These are phyloP conservation scores for Penicillium bovifimosum DNA, from an alignment of 495 filamentous ascomycete species.

Conservation along the genomic window DNA sequence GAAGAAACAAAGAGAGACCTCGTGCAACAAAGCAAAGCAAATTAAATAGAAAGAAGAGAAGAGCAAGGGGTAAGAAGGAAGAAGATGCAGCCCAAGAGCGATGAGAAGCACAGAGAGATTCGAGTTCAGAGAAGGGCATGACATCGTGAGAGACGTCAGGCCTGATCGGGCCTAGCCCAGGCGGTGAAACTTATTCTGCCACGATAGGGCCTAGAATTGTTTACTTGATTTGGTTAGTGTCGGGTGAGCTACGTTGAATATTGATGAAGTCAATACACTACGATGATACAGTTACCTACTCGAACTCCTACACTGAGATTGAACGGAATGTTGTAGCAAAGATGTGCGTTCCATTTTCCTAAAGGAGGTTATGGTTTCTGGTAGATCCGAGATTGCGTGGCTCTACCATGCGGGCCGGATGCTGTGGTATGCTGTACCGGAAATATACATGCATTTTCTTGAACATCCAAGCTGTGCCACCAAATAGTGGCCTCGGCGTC, in stretches of 20 bases:
- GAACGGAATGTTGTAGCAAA: neutral
- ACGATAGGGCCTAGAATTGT: slow-evolving; percentile 5
- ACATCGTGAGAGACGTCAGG: slow-evolving; percentile 30
- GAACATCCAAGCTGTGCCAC: slow-evolving; percentile 1
- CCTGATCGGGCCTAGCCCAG: slow-evolving; percentile 25
- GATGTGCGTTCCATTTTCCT: neutral
- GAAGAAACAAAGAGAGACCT: neutral
- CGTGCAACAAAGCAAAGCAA: neutral
- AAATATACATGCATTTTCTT: slow-evolving; percentile 5
- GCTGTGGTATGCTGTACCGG: slow-evolving; percentile 2
- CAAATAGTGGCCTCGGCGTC: neutral
- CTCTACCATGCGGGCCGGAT: neutral
- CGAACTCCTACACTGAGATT: neutral
- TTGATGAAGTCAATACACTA: neutral
- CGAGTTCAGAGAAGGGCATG: slow-evolving; percentile 18
- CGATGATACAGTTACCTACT: neutral
- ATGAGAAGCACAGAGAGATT: slow-evolving; percentile 17
- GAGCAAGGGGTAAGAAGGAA: slow-evolving; percentile 21
- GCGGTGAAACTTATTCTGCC: slow-evolving; percentile 23
- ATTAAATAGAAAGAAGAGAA: slow-evolving; percentile 10
- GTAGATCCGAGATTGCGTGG: neutral
- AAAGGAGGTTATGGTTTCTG: neutral
- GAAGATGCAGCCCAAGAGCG: slow-evolving; percentile 13
- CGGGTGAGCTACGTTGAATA: neutral
- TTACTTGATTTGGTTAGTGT: slow-evolving; percentile 5